Evolutionary conservation across 805 yeast genomes (phyloP), one percentile per base, ranked within the genome.

Genomic region (Pichia phayaonensis): DNA sequence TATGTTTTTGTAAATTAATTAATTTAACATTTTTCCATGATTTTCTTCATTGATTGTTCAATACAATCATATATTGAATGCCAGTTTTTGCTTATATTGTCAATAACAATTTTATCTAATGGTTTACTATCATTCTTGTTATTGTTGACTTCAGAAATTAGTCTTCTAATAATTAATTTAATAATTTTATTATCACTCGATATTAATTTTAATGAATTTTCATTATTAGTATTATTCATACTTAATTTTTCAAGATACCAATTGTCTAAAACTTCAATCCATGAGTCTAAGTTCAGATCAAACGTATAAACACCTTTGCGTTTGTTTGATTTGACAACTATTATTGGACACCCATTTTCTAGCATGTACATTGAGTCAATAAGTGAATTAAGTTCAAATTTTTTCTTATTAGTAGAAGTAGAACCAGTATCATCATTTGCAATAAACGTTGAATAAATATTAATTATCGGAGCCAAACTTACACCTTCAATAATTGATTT

Each of bases 391-490:
- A 39, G 23, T 20, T 39, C 40, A 20, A 39, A 18, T 39, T 39
- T 39, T 20, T 39, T 39, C 24, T 39, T 39, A n/a, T 34, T 34
- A 26, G 8, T 5, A 2, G 29, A 7, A 10, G 29, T 8, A 26
- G 8, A 10, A 16, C 20, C 11, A 4, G 47, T 23, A 22, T 58
- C 59, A 23, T 59, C 26, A 61, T 2, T 47, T 56, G 11, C 59
- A 54, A 21, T 61, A 16, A 18, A 42, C 16, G 18, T 41, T 24
- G 55, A 40, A 40, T 52, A 63, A 42, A 65, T 68, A 59, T 79
- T 79, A 49, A 81, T 57, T 3, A 81, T 66, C 0, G 83, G 74
- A 0, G 86, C 79, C 24, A 83, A 54, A 2, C 85, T 76, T 1
- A 79, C 68, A 1, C 73, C 74, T 31, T 62, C 62, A 36, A 77